phyloP scores from a whole-genome alignment of 2,329 filamentous ascomycete genomes.

The Fusarium continuum region DNA sequence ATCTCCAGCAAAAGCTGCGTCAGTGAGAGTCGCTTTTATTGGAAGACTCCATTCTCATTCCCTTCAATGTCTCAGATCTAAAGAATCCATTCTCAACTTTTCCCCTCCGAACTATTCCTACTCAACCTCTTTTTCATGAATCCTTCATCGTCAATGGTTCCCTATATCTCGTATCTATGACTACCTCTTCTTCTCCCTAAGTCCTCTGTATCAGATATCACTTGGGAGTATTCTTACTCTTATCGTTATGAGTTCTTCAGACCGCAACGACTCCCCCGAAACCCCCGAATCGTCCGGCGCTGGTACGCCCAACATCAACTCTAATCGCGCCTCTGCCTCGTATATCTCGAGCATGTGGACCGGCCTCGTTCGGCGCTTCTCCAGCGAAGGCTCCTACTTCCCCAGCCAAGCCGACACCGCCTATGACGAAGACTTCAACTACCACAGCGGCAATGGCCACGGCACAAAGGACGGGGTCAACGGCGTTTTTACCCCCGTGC shows the following conservation, averaged over 20 bases:
- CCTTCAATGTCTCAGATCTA: slow-evolving; percentile 18
- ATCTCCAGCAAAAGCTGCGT: slow-evolving; percentile 3
- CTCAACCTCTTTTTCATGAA: neutral
- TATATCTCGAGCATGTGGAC: slow-evolving; percentile 58
- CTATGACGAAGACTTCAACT: slow-evolving; percentile 25
- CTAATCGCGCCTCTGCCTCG: slow-evolving; percentile 39
- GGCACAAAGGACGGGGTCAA: slow-evolving; percentile 64
- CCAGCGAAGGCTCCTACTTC: slow-evolving; percentile 55
- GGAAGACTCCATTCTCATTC: neutral
- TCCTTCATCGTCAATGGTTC: slow-evolving; percentile 1
- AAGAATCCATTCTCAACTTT: neutral
- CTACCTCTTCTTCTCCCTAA: neutral
- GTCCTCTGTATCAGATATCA: neutral
- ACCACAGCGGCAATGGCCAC: slow-evolving; percentile 49
- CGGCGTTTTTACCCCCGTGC: slow-evolving; percentile 62
- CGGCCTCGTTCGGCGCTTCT: slow-evolving; percentile 74
- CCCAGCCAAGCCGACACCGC: slow-evolving; percentile 43
- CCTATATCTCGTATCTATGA: neutral
- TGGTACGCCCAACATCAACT: slow-evolving; percentile 35
- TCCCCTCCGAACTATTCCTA: neutral
- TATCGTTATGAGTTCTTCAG: slow-evolving; percentile 35
- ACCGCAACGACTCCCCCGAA: slow-evolving; percentile 37
- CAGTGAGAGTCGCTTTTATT: slow-evolving; percentile 4
- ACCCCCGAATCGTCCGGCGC: slow-evolving; percentile 37
- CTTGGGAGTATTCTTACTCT: neutral